Evolutionary conservation across 768 basidiomycete species (phyloP).

Genomic region (Mrakia hoshinonis): DNA sequence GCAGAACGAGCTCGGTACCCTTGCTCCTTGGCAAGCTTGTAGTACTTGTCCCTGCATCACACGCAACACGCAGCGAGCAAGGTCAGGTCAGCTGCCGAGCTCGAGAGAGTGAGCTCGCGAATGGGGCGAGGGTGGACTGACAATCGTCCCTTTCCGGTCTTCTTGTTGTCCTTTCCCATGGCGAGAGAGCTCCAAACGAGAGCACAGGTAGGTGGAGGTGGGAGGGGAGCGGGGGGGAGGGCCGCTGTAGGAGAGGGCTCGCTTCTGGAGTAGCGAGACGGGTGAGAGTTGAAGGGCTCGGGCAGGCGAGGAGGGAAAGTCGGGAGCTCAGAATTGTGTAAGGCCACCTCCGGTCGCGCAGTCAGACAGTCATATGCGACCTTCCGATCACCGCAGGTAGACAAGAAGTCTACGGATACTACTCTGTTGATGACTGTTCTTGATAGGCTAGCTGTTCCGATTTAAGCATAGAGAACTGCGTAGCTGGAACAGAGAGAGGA

Average conservation of each 20-base stretch:
- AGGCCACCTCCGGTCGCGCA: background rate
- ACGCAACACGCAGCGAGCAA: slow-evolving; percentile 32
- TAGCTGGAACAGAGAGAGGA: too few species aligned
- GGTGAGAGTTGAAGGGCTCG: background rate
- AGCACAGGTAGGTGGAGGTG: background rate
- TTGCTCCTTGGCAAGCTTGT: slow-evolving; percentile 80
- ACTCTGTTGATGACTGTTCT: too few species aligned
- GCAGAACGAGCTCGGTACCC: slow-evolving; percentile 99
- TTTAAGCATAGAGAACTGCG: too few species aligned
- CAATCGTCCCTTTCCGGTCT: slow-evolving; percentile 50
- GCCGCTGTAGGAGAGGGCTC: background rate
- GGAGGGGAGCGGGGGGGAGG: background rate
- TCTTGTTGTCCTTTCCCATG: slow-evolving; percentile 80
- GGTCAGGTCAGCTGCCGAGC: background rate
- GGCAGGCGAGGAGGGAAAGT: background rate
- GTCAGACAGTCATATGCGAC: too few species aligned
- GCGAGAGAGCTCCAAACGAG: background rate
- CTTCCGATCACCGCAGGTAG: too few species aligned
- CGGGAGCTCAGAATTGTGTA: background rate
- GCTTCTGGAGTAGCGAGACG: background rate
- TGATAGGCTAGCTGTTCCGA: too few species aligned
- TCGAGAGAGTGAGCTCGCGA: background rate
- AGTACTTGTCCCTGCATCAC: slow-evolving; percentile 61
- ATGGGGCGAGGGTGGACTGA: slow-evolving; percentile 28
- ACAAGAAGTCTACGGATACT: too few species aligned